Evolutionary conservation across 441 rosid species (phyloP).

Genomic region (Biscutella laevigata): DNA sequence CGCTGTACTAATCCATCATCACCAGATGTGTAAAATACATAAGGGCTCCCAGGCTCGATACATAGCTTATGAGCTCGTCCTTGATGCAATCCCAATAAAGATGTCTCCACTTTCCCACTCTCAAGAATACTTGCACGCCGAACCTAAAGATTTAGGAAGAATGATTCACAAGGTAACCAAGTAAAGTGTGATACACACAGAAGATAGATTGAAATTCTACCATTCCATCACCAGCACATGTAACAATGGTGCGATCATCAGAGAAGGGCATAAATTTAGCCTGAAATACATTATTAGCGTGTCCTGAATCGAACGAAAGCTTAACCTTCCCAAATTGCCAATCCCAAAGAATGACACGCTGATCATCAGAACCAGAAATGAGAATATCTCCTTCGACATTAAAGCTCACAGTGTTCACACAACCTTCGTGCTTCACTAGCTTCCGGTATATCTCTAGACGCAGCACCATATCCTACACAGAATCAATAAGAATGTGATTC

Average conservation of each 20-base stretch:
- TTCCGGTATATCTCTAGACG: slow-evolving; percentile 55
- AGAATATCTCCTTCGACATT: slow-evolving; percentile 48
- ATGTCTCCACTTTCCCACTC: slow-evolving; percentile 47
- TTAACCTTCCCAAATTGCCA: slow-evolving; percentile 65
- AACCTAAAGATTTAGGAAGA: slow-evolving; percentile 33
- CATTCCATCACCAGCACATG: slow-evolving; percentile 98
- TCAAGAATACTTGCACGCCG: slow-evolving; percentile 69
- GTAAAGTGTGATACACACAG: not conserved
- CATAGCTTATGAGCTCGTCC: slow-evolving; percentile 75
- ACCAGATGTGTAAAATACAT: slow-evolving; percentile 71
- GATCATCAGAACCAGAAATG: slow-evolving; percentile 85
- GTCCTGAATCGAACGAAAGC: slow-evolving; percentile 70
- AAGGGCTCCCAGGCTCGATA: slow-evolving; percentile 86
- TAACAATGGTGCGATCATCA: slow-evolving; percentile 70
- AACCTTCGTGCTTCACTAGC: slow-evolving; percentile 72
- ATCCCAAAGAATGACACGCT: slow-evolving; percentile 62
- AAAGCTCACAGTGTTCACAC: slow-evolving; percentile 79
- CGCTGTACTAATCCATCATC: slow-evolving; percentile 91
- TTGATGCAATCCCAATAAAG: slow-evolving; percentile 48
- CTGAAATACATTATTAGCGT: slow-evolving; percentile 67
- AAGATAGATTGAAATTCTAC: slow-evolving; percentile 19
- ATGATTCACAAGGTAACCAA: not conserved
- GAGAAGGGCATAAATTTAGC: slow-evolving; percentile 81
- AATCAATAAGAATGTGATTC: not conserved
- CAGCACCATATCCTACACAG: slow-evolving; percentile 60